phyloP scores from a whole-genome alignment of 495 filamentous ascomycete genomes.

The Penicillium cataractarum region DNA sequence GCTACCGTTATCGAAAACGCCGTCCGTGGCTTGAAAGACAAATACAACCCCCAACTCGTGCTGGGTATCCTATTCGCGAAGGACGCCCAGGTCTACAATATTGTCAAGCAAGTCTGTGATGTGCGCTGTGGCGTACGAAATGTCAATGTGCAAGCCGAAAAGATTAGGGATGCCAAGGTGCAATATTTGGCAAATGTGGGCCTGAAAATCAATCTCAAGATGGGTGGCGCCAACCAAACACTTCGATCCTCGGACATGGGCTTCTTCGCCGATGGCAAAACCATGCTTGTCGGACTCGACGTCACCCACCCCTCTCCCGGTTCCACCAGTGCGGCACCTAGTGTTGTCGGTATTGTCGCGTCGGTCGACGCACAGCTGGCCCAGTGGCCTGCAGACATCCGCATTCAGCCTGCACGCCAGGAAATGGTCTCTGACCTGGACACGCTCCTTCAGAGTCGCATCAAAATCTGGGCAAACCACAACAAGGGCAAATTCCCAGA shows the following conservation, averaged over 20 bases:
- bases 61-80: slow-evolving; percentile 63
- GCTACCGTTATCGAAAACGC: slow-evolving; percentile 32
- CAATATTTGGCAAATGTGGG: slow-evolving; percentile 76
- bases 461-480: slow-evolving; percentile 58
- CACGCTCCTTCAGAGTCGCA: slow-evolving; percentile 59
- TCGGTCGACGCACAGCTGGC: slow-evolving; percentile 28
- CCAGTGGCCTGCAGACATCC: slow-evolving; percentile 38
- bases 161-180: slow-evolving; percentile 46
- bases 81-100: slow-evolving; percentile 61
- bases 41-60: slow-evolving; percentile 52
- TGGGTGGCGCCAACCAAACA: slow-evolving; percentile 76
- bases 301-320: slow-evolving; percentile 87
- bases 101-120: slow-evolving; percentile 70
- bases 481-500: slow-evolving; percentile 59
- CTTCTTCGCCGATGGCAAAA: slow-evolving; percentile 63
- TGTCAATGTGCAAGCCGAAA: slow-evolving; percentile 59
- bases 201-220: slow-evolving; percentile 85
- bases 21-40: slow-evolving; percentile 34
- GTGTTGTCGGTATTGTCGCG: slow-evolving; percentile 56
- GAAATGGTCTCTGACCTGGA: slow-evolving; percentile 48
- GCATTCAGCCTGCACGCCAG: slow-evolving; percentile 29
- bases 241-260: slow-evolving; percentile 53
- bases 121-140: slow-evolving; percentile 64
- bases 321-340: slow-evolving; percentile 59
- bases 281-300: slow-evolving; percentile 87